These are phyloP conservation scores for Petrea volubilis DNA, from an alignment of 257 asterid species.

Conservation along the genomic window DNA sequence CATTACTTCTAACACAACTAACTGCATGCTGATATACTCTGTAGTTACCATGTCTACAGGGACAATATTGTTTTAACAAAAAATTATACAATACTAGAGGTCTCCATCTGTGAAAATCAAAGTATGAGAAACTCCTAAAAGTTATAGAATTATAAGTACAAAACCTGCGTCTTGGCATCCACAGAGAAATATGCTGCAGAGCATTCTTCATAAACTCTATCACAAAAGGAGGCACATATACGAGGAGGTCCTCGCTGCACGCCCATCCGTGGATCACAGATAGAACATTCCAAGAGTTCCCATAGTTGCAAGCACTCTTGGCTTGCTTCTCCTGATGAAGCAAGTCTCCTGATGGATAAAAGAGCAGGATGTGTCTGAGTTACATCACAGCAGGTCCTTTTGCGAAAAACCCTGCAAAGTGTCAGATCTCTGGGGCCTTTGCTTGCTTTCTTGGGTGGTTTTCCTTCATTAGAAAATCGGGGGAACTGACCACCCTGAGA, in stretches of 20 bases:
- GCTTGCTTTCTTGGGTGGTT: slow-evolving; percentile 74
- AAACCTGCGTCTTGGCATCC: slow-evolving; percentile 91
- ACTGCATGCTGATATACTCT: background rate
- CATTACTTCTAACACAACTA: slow-evolving; percentile 4
- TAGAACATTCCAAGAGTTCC: slow-evolving; percentile 93
- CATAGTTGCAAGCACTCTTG: slow-evolving; percentile 93
- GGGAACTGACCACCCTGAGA: slow-evolving; percentile 96
- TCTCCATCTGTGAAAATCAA: background rate
- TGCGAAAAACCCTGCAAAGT: slow-evolving; percentile 91
- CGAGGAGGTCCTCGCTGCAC: slow-evolving; percentile 81
- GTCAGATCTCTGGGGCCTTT: slow-evolving; percentile 84
- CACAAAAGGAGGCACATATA: slow-evolving; percentile 77
- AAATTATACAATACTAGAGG: background rate
- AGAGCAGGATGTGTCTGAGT: slow-evolving; percentile 90
- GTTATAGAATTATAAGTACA: slow-evolving; percentile 1
- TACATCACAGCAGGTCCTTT: slow-evolving; percentile 87
- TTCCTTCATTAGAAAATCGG: slow-evolving; percentile 75
- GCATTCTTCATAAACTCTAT: slow-evolving; percentile 79
- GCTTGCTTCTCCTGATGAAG: slow-evolving; percentile 94
- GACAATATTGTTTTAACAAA: background rate
- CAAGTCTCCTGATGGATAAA: slow-evolving; percentile 75
- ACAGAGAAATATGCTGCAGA: slow-evolving; percentile 76
- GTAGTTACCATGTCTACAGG: slow-evolving; percentile 2
- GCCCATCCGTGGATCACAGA: slow-evolving; percentile 89
- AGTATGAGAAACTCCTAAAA: slow-evolving; percentile 7